Base-by-base conservation (phyloP, 345 rosid species). In the Capsella bursapastoris region DNA sequence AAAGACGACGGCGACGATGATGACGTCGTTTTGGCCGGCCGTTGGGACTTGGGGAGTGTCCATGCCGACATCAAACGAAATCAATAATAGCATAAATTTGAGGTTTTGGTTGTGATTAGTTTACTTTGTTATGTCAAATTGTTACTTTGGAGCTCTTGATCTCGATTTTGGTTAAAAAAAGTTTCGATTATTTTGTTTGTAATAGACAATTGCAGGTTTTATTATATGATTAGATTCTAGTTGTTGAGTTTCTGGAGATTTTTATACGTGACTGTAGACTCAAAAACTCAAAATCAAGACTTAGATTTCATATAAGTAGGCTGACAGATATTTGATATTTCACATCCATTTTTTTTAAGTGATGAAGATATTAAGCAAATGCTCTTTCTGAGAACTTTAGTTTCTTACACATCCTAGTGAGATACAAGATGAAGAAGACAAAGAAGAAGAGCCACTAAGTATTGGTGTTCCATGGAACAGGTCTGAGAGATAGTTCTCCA, bases 401-500 rank as follows among this genome's bases (percentile, higher is more conserved):
- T 59, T 52, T 18, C 16, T 28, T 55, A 74, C 57, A 66, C 82
- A 74, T 34, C 84, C 79, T 25, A 40, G 65, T 38, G 85, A 71
- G 70, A 55, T 66, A 55, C 71, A 74, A 3, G 83, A 51, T 6
- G 82, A 70, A 28, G 71, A 62, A 51, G 79, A 70, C 56, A 73
- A 65, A 64, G 78, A 48, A 47, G 83, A 75, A 34, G 68, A 72
- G 65, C 55, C 68, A 53, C 38, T 71, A 28, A 83, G 75, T 47
- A 72, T 35, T 44, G 69, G 45, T 29, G 74, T 70, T 15, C 90
- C 93, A 48, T 76, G 90, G 78, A 86, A 89, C 68, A 93, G 29
- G 64, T 85, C 86, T 5, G 96, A 89, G 41, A 93, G 76, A 75
- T 80, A 85, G 34, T 85, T 85, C 64, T 52, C 84, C 72, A 93